phyloP scores from a whole-genome alignment of 805 yeast genomes.

The Metschnikowia peoriensis region DNA sequence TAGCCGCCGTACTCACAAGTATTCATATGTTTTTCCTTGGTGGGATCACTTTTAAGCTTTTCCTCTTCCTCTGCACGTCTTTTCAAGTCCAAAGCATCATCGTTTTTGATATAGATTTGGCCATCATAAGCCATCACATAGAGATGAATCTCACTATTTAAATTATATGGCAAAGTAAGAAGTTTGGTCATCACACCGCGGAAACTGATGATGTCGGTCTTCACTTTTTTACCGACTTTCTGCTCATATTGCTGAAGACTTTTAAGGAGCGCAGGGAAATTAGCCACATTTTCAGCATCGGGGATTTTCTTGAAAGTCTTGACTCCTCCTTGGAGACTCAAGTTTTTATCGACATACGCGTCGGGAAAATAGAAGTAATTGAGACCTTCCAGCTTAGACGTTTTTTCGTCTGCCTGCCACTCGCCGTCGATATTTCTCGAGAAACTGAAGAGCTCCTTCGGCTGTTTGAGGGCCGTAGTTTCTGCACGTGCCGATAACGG shows the following conservation, averaged over 20 bases:
- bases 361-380: conserved; percentile 84
- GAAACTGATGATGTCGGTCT: conserved; percentile 73
- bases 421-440: conserved; percentile 58
- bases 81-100: conserved; percentile 37
- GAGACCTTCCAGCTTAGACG: conserved; percentile 50
- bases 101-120: conserved; percentile 61
- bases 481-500: conserved; percentile 51
- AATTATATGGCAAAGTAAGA: conserved; percentile 62
- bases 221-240: conserved; percentile 41
- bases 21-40: conserved; percentile 30
- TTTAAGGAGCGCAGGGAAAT: conserved; percentile 55
- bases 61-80: conserved; percentile 24
- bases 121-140: conserved; percentile 74
- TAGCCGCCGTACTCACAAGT: conserved; percentile 65
- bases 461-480: conserved; percentile 75
- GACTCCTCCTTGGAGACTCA: conserved; percentile 67
- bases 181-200: conserved; percentile 80
- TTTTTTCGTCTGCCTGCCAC: conserved; percentile 36
- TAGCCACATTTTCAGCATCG: conserved; percentile 51
- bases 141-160: conserved; percentile 55
- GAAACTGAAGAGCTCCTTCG: conserved; percentile 73
- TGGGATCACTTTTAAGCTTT: conserved; percentile 10
- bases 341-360: conserved; percentile 52
- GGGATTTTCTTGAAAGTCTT: conserved; percentile 56
- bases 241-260: conserved; percentile 60